Base-by-base conservation (phyloP, 1,284 basidiomycete species). In the Coniferiporia sulphurascens region DNA sequence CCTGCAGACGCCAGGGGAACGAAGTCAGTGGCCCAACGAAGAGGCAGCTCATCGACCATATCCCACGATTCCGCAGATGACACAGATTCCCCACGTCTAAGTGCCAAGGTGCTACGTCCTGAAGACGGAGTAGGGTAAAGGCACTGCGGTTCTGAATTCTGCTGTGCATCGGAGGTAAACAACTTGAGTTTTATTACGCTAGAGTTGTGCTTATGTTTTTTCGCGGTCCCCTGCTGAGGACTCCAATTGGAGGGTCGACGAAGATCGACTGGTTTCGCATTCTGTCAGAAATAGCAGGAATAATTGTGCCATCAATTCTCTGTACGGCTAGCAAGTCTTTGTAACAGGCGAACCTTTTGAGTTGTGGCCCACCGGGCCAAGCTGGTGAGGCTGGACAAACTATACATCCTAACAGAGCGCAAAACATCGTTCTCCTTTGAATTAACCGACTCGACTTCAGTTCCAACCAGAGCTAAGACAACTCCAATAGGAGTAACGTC, bases 1-100 rank as follows among this genome's bases (percentile, higher is more conserved):
- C 85, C 82, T 27, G 78, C 70, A 3, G 78, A 72, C 4, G 87
- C 87, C 32, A 92, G 78, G 0, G 88, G 84, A 3, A 89, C 86
- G 67, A 82, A 91, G 69, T 92, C 89, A 0, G 86, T 87, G 15
- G 89, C 87, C 89, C 89, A 92, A 43, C 86, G 80, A 52, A 91
- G 65, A 8, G 89, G 86, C 13, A 89, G 71, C 59, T 91, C 89
- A 12, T 91, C 87, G 2, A 91, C 75, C 15, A 90, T 66, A 68
- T 91, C 89, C 89, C 89, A 91, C 9, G 73, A 78, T 43, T 85
- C 84, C 41, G 73, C 70, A 2, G 78, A 73, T 22, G 73, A 65
- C 22, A 71, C 68, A 50, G 65, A 63, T 19, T 59, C 55, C 36
- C 54, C 38, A 8, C 64, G 62, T 10, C 35, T 60, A 22, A 61